A percentile compares a stretch with the other conserved stretches of the same genome.
These are phyloP conservation scores for Kondoa malvinella DNA, from an alignment of 768 basidiomycete species.

Conservation along the genomic window DNA sequence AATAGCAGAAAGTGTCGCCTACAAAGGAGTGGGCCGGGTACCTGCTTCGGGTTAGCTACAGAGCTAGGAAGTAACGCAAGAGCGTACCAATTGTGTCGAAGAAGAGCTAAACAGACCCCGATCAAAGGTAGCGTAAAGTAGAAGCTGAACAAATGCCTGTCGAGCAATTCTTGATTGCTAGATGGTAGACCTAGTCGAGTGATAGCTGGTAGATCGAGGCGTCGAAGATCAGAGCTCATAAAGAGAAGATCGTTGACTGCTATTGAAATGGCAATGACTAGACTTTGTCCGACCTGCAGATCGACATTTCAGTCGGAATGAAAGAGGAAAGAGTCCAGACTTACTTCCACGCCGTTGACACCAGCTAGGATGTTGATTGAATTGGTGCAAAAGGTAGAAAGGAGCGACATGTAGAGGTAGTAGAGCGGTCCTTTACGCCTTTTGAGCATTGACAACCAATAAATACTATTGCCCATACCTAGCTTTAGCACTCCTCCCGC, in stretches of 20 bases:
- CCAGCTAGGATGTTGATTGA: conserved; percentile 98
- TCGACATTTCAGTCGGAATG: neutral
- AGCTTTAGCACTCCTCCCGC: conserved; percentile 53
- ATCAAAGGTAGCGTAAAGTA: conserved; percentile 95
- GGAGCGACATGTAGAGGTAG: conserved; percentile 85
- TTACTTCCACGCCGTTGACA: conserved; percentile 75
- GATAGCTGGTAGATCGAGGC: conserved; percentile 25
- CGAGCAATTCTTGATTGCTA: conserved; percentile 70
- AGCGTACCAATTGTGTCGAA: conserved; percentile 87
- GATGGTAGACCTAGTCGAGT: conserved; percentile 49
- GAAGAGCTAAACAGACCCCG: conserved; percentile 71
- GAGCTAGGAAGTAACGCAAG: neutral
- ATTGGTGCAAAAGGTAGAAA: conserved; percentile 94
- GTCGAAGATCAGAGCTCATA: conserved; percentile 43
- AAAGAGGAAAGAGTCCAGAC: neutral
- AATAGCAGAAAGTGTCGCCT: conserved; percentile 93
- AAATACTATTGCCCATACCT: conserved; percentile 39
- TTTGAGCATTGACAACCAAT: neutral
- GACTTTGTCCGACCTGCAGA: conserved; percentile 61
- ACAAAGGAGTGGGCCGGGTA: conserved; percentile 89
- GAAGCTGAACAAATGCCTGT: conserved; percentile 81
- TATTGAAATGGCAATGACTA: conserved; percentile 79
- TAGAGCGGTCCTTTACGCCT: conserved; percentile 60
- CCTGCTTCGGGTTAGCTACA: conserved; percentile 38
- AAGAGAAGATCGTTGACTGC: conserved; percentile 82